These are phyloP conservation scores for Paraconiothyrium sp. DNA, from an alignment of 2,329 filamentous ascomycete species.

Conservation along the genomic window DNA sequence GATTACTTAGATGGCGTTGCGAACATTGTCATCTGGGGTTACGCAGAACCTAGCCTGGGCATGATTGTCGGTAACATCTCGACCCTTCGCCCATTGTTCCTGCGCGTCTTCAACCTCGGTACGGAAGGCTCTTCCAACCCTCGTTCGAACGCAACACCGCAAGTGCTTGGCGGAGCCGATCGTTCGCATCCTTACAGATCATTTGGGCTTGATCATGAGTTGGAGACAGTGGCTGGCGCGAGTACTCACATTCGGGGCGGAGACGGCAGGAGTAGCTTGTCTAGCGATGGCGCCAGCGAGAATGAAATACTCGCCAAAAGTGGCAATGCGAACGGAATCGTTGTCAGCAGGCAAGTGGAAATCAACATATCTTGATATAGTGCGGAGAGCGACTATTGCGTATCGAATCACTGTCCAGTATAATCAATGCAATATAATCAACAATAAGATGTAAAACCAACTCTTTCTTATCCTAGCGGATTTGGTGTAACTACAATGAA, in stretches of 20 bases:
- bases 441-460: too few species aligned
- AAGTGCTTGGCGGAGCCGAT: background rate
- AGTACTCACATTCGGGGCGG: constrained; percentile 17
- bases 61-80: constrained; percentile 47
- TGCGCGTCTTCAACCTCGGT: constrained; percentile 31
- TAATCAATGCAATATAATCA: too few species aligned
- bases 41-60: constrained; percentile 49
- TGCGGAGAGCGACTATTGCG: background rate
- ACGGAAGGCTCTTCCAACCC: constrained; percentile 13
- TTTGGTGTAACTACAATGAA: too few species aligned
- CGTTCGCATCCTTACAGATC: constrained; percentile 20
- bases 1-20: constrained; percentile 35
- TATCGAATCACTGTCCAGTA: too few species aligned
- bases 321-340: background rate
- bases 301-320: constrained; percentile 20
- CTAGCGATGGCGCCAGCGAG: constrained; percentile 26
- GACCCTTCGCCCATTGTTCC: constrained; percentile 47
- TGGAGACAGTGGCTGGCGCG: constrained; percentile 13
- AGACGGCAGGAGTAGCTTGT: constrained; percentile 17
- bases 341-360: background rate
- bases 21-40: constrained; percentile 50
- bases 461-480: too few species aligned
- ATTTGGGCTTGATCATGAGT: constrained; percentile 20
- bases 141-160: constrained; percentile 13
- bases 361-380: background rate